Evolutionary conservation across 352 stramenopile genomes (phyloP).

Genomic region (Phytophthora capsici): DNA sequence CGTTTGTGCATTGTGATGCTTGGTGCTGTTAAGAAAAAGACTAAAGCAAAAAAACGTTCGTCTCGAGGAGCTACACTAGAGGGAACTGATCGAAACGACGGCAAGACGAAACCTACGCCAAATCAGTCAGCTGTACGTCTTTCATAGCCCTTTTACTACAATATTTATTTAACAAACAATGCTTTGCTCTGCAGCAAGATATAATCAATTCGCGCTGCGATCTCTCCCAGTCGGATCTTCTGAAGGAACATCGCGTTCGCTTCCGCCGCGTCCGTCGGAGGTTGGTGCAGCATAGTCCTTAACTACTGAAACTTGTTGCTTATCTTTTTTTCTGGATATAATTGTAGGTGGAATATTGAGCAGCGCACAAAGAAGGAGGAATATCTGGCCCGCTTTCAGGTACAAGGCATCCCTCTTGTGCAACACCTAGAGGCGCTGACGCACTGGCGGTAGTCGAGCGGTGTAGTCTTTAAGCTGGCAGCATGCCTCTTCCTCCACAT

Average conservation of each 20-base stretch:
- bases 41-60: constrained; percentile 5
- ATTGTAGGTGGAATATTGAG: constrained; percentile 56
- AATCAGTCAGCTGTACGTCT: constrained; percentile 13
- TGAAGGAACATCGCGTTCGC: constrained; percentile 70
- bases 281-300: constrained; percentile 38
- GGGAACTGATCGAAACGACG: constrained; percentile 16
- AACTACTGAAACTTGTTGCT: too few species aligned
- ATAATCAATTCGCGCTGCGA: constrained; percentile 79
- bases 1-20: background rate
- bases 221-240: constrained; percentile 57
- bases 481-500: background rate
- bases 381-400: constrained; percentile 62
- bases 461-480: background rate
- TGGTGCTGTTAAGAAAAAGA: constrained; percentile 14
- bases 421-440: constrained; percentile 60
- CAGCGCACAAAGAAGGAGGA: constrained; percentile 58
- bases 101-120: constrained; percentile 11
- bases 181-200: constrained; percentile 49
- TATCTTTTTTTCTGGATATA: background rate
- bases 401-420: constrained; percentile 71
- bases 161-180: too few species aligned
- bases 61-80: constrained; percentile 29
- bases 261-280: constrained; percentile 64
- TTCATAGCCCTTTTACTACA: too few species aligned
- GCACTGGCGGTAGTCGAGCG: constrained; percentile 40